phyloP scores from a whole-genome alignment of 2,329 filamentous ascomycete genomes.

The Aspergillus aculeatus region DNA sequence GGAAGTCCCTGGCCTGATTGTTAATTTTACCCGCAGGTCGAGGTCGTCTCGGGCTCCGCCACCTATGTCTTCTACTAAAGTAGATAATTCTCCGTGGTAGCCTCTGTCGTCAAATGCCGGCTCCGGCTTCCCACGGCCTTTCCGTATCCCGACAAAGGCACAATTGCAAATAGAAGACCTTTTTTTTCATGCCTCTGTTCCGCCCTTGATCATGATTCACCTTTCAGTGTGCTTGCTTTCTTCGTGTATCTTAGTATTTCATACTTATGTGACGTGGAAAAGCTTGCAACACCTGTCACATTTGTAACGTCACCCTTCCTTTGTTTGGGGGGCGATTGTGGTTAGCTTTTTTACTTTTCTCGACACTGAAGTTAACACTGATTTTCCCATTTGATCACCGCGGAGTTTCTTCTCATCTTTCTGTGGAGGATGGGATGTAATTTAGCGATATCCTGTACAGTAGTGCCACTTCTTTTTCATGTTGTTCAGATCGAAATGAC shows the following conservation, averaged over 20 bases:
- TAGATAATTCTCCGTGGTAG: conserved; percentile 11
- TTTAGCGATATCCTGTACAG: conserved; percentile 3
- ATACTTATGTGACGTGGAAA: conserved; percentile 28
- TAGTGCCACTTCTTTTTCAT: neutral
- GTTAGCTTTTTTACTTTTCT: conserved; percentile 23
- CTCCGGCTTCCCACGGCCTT: neutral
- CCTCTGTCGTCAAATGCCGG: conserved; percentile 4
- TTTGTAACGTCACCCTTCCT: conserved; percentile 19
- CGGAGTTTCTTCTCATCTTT: neutral
- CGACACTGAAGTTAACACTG: conserved; percentile 21
- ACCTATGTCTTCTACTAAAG: conserved; percentile 47
- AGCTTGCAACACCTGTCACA: conserved; percentile 25
- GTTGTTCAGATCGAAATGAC: neutral
- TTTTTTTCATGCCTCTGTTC: conserved; percentile 16
- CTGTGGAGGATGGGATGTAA: conserved; percentile 1
- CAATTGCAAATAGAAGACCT: conserved; percentile 19
- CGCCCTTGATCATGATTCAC: conserved; percentile 31
- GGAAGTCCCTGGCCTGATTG: neutral
- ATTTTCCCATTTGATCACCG: conserved; percentile 10
- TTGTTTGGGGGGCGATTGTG: conserved; percentile 19
- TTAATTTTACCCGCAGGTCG: conserved; percentile 39
- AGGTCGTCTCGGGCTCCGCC: conserved; percentile 50
- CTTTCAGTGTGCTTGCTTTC: conserved; percentile 30
- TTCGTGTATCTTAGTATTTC: conserved; percentile 41
- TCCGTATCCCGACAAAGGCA: conserved; percentile 1